Evolutionary conservation across 305 asterid genomes (phyloP).

Genomic region (Caryopteris hybrid): DNA sequence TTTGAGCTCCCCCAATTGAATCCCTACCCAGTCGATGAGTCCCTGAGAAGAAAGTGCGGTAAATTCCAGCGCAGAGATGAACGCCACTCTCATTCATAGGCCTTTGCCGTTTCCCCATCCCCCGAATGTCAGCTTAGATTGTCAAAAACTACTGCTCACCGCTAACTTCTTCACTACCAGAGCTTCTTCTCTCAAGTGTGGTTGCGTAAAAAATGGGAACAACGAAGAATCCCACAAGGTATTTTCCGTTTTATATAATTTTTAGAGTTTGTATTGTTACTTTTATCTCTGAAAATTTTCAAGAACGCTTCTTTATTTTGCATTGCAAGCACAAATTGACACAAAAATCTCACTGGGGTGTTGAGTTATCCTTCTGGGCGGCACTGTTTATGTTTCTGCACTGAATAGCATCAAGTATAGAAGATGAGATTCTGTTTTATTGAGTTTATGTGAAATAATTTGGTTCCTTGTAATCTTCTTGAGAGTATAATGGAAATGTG

Average conservation of each 20-base stretch:
- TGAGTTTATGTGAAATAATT: too few species aligned
- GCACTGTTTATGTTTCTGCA: neutral
- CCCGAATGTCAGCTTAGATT: neutral
- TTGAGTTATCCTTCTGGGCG: neutral
- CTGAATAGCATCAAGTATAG: neutral
- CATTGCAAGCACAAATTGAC: neutral
- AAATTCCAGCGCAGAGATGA: constrained; percentile 23
- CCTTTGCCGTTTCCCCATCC: constrained; percentile 9
- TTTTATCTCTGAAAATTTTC: neutral
- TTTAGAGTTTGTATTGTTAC: neutral
- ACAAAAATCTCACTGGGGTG: neutral
- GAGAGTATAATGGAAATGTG: too few species aligned
- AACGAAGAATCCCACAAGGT: constrained; percentile 34
- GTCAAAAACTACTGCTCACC: neutral
- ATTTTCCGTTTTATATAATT: neutral
- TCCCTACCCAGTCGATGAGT: neutral
- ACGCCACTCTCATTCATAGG: constrained; percentile 3
- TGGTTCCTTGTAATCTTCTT: too few species aligned
- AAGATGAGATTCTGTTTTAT: neutral
- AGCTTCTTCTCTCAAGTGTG: constrained; percentile 28
- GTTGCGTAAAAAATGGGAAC: constrained; percentile 28
- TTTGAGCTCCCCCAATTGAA: neutral
- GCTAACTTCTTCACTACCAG: constrained; percentile 13
- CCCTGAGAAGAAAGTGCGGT: neutral
- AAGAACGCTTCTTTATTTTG: neutral